phyloP scores from a whole-genome alignment of 2,329 filamentous ascomycete species.

The Helicocarpus griseus region DNA sequence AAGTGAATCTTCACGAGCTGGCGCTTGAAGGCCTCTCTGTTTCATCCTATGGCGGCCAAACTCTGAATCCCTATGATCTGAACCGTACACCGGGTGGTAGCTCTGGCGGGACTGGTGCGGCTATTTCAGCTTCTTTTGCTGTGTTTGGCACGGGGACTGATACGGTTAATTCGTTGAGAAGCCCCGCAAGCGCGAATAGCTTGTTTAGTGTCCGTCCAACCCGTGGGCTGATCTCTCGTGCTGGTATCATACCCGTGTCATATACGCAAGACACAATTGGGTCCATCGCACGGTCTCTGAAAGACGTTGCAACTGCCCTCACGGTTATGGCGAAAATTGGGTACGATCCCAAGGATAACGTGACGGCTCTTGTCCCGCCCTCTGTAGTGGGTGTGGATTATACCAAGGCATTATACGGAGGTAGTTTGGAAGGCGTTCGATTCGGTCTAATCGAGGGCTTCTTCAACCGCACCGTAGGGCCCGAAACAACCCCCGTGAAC shows the following conservation, averaged over 20 bases:
- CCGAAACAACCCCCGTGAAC: conserved; percentile 51
- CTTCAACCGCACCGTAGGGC: conserved; percentile 43
- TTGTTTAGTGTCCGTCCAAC: conserved; percentile 53
- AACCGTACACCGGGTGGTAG: conserved; percentile 57
- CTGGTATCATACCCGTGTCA: conserved; percentile 47
- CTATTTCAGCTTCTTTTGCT: conserved; percentile 48
- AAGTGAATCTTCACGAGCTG: conserved; percentile 54
- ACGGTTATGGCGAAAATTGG: conserved; percentile 46
- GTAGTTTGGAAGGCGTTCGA: conserved; percentile 30
- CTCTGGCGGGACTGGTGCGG: conserved; percentile 54
- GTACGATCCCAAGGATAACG: conserved; percentile 30
- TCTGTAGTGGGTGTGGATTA: conserved; percentile 39
- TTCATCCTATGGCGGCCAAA: conserved; percentile 55
- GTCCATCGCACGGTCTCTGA: conserved; percentile 43
- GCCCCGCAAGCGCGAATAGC: conserved; percentile 52
- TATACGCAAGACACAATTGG: conserved; percentile 49
- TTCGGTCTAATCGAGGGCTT: conserved; percentile 48
- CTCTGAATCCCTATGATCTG: conserved; percentile 55
- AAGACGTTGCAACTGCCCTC: conserved; percentile 43
- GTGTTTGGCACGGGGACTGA: conserved; percentile 52
- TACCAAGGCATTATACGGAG: conserved; percentile 26
- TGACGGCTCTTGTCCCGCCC: conserved; percentile 30
- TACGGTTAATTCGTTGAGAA: conserved; percentile 53
- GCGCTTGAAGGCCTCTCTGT: conserved; percentile 55
- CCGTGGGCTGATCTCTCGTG: conserved; percentile 40